phyloP scores from a whole-genome alignment of 768 basidiomycete genomes.

The Sarcodon sp. region DNA sequence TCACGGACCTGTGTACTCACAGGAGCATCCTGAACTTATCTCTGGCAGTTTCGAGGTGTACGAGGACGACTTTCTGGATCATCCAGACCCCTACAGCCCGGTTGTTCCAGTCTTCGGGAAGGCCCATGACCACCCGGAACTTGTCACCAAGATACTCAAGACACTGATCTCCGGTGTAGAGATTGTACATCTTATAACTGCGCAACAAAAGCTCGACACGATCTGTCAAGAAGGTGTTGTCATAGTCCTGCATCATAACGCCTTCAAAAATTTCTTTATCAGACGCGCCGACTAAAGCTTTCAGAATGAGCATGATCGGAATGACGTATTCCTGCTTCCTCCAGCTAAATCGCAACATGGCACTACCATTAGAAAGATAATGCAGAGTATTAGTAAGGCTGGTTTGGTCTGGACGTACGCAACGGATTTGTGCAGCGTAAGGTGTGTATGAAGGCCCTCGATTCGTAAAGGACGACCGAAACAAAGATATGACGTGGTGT shows the following conservation, averaged over 20 bases:
- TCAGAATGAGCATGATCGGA: conserved; percentile 92
- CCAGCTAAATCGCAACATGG: conserved; percentile 96
- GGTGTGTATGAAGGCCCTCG: conserved; percentile 93
- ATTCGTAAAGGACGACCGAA: conserved; percentile 82
- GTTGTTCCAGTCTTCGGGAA: conserved; percentile 92
- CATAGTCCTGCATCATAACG: conserved; percentile 92
- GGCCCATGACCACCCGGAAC: conserved; percentile 81
- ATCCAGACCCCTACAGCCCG: conserved; percentile 70
- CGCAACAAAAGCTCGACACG: conserved; percentile 89
- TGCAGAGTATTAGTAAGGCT: conserved; percentile 94
- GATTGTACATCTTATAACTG: conserved; percentile 87
- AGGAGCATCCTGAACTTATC: conserved; percentile 94
- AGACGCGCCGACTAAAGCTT: conserved; percentile 81
- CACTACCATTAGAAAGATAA: conserved; percentile 90
- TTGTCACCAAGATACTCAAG: conserved; percentile 93
- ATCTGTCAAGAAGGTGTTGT: conserved; percentile 95
- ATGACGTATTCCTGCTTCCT: conserved; percentile 97
- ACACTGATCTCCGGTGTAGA: conserved; percentile 84
- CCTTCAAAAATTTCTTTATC: conserved; percentile 97
- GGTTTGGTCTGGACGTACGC: conserved; percentile 87
- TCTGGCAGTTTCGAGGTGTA: conserved; percentile 74
- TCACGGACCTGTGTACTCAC: conserved; percentile 32
- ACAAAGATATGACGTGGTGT: conserved; percentile 88
- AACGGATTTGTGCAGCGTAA: conserved; percentile 91
- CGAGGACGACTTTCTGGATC: conserved; percentile 75